Evolutionary conservation across 1,139 yeast genomes (phyloP), one percentile per base, ranked within the genome.

Genomic region (Nematodospora anomalae): DNA sequence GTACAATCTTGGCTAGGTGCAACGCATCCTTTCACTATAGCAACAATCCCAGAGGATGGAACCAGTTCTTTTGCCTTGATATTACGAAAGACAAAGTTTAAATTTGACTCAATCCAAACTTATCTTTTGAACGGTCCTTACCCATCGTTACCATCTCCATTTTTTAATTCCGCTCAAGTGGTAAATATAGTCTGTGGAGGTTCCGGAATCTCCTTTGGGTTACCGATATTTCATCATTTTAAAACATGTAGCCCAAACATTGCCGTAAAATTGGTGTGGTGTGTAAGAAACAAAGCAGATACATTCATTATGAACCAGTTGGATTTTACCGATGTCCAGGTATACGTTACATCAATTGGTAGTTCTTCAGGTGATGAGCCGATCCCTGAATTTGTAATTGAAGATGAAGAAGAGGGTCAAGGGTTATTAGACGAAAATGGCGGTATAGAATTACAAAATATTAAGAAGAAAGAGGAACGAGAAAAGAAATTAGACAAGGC

Each of bases 171-270:
- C 1, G 80, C 79, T 0, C 73, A 73, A 28, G 69, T 76, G 35
- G 76, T 81, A 0, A 57, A 73, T 7, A 71, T 88, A 6, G 59
- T 88, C 3, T 84, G 89, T 24, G 97, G 96, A 6, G 97, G 97
- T 0, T 79, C 95, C 0, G 97, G 96, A 0, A 74, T 89, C 4
- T 82, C 96, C 0, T 76, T 79, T 49, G 92, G 87, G 0, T 62
- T 87, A 2, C 86, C 95, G 0, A 43, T 83, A 3, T 67, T 60
- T 51, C 54, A 64, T 42, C 61, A 66, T 45, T 67, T 79, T 28
- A 39, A 51, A 16, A 33, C 41, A 33, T n/a, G 38, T 33, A 13
- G 26, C 35, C 25, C 36, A 24, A 26, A 16, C 11, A 36, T 26
- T 28, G 47, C 43, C 4, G 45, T 49, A 5, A 57, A 55, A 9